phyloP scores from a whole-genome alignment of 768 basidiomycete species.

The Terana coerulea region DNA sequence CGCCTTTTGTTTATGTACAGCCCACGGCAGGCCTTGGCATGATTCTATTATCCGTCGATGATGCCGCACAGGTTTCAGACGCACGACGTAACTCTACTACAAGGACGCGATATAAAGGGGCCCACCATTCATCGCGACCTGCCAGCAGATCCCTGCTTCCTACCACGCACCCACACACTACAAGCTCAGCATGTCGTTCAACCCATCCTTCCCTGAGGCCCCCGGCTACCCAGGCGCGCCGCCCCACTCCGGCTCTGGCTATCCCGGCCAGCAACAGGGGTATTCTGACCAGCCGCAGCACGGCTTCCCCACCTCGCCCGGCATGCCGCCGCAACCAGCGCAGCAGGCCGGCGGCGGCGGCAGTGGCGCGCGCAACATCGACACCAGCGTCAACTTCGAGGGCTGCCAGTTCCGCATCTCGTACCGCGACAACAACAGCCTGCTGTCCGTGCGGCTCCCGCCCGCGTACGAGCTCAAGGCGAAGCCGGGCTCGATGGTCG shows the following conservation, averaged over 20 bases:
- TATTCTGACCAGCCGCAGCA: neutral
- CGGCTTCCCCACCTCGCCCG: neutral
- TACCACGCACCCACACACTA: neutral
- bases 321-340: neutral
- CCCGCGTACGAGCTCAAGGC: constrained; percentile 27
- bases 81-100: too few relatives aligned
- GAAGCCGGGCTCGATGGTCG: constrained; percentile 32
- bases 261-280: neutral
- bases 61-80: too few relatives aligned
- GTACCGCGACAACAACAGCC: constrained; percentile 31
- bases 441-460: constrained; percentile 26
- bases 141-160: neutral
- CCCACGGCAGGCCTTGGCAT: neutral
- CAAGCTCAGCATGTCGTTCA: constrained; percentile 5
- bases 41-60: neutral
- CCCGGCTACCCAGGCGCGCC: neutral
- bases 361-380: constrained; percentile 2
- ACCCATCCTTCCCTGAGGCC: neutral
- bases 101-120: neutral
- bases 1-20: constrained; percentile 4
- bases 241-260: neutral
- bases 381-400: constrained; percentile 24
- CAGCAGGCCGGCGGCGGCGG: neutral
- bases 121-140: neutral
- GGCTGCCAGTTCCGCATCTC: constrained; percentile 27